Conservation (phyloP, 139 green algal genomes). For the Picochlorum costavermella region DNA sequence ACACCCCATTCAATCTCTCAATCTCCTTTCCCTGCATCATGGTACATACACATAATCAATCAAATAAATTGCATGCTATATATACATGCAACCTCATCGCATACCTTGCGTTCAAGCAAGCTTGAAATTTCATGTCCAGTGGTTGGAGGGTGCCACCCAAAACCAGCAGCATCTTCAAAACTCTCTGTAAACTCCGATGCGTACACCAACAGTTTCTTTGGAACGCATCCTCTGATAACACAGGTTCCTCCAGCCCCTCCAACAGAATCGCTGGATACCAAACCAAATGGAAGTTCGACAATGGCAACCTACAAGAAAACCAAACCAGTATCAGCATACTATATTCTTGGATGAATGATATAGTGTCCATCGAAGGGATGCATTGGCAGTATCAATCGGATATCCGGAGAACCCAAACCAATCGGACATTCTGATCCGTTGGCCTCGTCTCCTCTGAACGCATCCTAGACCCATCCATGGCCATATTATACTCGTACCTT, state of each 20-base stretch:
- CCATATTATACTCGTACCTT: constrained; percentile 20
- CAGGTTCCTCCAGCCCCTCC: constrained; percentile 82
- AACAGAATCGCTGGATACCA: constrained; percentile 44
- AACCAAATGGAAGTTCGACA: constrained; percentile 86
- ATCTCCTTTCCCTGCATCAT: constrained; percentile 79
- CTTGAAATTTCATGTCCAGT: constrained; percentile 17
- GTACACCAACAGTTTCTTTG: constrained; percentile 65
- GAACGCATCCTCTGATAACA: constrained; percentile 67
- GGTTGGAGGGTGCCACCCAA: constrained; percentile 48
- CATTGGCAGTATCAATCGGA: not conserved
- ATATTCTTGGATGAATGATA: not conserved
- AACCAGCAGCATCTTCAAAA: constrained; percentile 60
- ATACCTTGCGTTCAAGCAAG: constrained; percentile 42
- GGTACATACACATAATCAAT: not conserved
- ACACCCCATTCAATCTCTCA: constrained; percentile 78
- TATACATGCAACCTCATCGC: not conserved
- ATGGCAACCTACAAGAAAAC: constrained; percentile 70
- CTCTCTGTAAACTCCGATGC: constrained; percentile 43
- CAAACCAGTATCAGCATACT: not conserved
- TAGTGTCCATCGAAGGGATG: too few species aligned
- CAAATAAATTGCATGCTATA: too few species aligned
- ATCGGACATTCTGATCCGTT: not conserved
- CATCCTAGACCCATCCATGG: not conserved
- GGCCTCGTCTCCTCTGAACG: too few species aligned
- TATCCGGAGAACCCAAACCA: not conserved